phyloP scores from a whole-genome alignment of 1,284 basidiomycete species.

The Coniophora puteana region DNA sequence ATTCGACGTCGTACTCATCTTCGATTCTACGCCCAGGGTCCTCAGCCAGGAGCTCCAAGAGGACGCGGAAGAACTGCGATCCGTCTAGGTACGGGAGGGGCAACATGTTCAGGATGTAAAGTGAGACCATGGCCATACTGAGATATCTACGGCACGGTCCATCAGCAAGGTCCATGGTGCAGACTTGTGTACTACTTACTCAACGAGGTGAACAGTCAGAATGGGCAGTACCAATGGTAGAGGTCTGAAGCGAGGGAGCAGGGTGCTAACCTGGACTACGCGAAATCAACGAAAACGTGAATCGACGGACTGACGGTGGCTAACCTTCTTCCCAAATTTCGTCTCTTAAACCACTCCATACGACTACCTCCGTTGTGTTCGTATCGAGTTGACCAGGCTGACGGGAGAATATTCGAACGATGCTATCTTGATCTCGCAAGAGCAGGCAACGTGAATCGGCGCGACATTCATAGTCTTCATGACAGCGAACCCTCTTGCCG shows the following conservation, averaged over 20 bases:
- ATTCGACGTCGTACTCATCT: slow-evolving; percentile 17
- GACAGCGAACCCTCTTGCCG: slow-evolving; percentile 31
- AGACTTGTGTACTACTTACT: slow-evolving; percentile 34
- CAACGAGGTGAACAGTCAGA: slow-evolving; percentile 35
- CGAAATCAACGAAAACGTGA: neutral
- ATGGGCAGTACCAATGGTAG: slow-evolving; percentile 44
- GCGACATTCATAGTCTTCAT: slow-evolving; percentile 38
- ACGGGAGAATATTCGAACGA: slow-evolving; percentile 53
- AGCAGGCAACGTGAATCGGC: slow-evolving; percentile 38
- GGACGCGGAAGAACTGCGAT: slow-evolving; percentile 39
- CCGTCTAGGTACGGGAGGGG: slow-evolving; percentile 67
- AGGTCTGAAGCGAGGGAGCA: slow-evolving; percentile 41
- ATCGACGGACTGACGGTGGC: neutral
- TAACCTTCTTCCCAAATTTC: slow-evolving; percentile 69
- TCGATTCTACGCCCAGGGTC: neutral
- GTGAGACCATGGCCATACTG: slow-evolving; percentile 55
- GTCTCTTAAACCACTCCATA: slow-evolving; percentile 67
- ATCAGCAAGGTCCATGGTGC: neutral
- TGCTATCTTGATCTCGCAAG: slow-evolving; percentile 40
- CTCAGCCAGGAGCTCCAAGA: slow-evolving; percentile 31
- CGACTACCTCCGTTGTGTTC: slow-evolving; percentile 20
- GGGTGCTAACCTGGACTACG: slow-evolving; percentile 52
- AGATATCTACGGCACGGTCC: slow-evolving; percentile 47
- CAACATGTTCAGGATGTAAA: slow-evolving; percentile 71
- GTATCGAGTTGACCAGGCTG: too few relatives aligned